Evolutionary conservation across 441 rosid species (phyloP), one percentile per base, ranked within the genome.

Genomic region (Biscutella auriculata): DNA sequence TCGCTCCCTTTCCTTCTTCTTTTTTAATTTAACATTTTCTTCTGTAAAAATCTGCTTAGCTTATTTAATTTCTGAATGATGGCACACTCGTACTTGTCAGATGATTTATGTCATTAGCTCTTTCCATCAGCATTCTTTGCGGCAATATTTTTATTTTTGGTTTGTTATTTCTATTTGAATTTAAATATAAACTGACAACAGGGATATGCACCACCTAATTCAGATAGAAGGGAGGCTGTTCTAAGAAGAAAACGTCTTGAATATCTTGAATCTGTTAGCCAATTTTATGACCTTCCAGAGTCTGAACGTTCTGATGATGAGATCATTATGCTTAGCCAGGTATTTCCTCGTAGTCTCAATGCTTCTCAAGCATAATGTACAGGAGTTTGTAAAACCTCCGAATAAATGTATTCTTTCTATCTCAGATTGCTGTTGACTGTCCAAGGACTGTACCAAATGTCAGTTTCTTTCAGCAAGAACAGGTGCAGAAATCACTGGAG

Each of bases 181-280:
- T 75, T 67, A 66, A 82, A 76, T 68, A 79, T 83, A 82, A 78
- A 77, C 85, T 83, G 95, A 92, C 97, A 69, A 85, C 97, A 93
- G 96, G 98, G 96, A 86, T 88, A 86, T 84, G 96, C 95, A 92
- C 91, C 98, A 66, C 80, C 98, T 84, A 92, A 93, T 82, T 87
- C 97, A 81, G 99, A 93, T 85, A 85, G 97, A 85, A 83, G 97
- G 88, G 95, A 89, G 75, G 91, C 82, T 63, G 87, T 83, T 73
- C 72, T 89, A 57, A 81, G 82, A 74, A 89, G 96, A 71, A 93
- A 93, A 73, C 88, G 96, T 33, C 75, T 77, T 13, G 99, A 93
- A 75, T 93, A 89, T 79, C 88, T 89, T 64, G 99, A 93, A 51
- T 89, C 85, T 73, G 96, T 88, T 65, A 77, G 86, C 68, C 97